phyloP scores from a whole-genome alignment of 106 monocot genomes.

The Platanthera guangdongensis region DNA sequence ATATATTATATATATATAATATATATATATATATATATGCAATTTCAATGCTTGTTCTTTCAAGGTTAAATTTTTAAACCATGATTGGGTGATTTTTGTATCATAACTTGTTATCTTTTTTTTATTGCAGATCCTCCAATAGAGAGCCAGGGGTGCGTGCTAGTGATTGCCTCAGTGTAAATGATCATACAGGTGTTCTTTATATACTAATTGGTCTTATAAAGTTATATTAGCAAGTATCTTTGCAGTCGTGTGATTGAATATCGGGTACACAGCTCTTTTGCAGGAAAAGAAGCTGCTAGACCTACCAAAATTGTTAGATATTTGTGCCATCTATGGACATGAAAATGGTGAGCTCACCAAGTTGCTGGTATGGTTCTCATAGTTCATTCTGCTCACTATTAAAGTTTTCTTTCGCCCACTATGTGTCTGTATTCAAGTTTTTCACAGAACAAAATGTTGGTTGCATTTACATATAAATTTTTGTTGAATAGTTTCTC shows the following conservation, averaged over 20 bases:
- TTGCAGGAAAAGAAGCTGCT: conserved; percentile 58
- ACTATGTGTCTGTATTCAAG: not conserved
- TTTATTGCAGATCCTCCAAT: conserved; percentile 39
- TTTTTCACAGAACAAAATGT: not conserved
- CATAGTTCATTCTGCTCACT: not conserved
- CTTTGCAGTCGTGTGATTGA: not conserved
- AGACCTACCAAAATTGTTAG: conserved; percentile 49
- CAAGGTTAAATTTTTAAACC: not conserved
- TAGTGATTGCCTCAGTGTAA: conserved; percentile 40
- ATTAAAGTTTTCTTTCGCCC: not conserved
- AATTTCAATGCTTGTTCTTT: not conserved
- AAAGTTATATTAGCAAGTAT: not conserved
- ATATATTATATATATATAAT: too few relatives aligned
- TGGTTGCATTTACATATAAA: not conserved
- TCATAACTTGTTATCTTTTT: not conserved
- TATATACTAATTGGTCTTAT: not conserved
- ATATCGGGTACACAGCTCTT: conserved; percentile 30
- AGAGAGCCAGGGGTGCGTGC: conserved; percentile 38
- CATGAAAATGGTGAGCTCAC: conserved; percentile 51
- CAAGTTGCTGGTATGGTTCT: conserved; percentile 28
- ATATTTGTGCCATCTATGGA: conserved; percentile 50
- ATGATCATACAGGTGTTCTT: conserved; percentile 46
- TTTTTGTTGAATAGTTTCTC: not conserved
- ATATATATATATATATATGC: too few relatives aligned
- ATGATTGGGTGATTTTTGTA: not conserved